These are phyloP conservation scores for Coemansia javaensis DNA, from an alignment of 192 early-diverging fungal genomes.

Conservation along the genomic window DNA sequence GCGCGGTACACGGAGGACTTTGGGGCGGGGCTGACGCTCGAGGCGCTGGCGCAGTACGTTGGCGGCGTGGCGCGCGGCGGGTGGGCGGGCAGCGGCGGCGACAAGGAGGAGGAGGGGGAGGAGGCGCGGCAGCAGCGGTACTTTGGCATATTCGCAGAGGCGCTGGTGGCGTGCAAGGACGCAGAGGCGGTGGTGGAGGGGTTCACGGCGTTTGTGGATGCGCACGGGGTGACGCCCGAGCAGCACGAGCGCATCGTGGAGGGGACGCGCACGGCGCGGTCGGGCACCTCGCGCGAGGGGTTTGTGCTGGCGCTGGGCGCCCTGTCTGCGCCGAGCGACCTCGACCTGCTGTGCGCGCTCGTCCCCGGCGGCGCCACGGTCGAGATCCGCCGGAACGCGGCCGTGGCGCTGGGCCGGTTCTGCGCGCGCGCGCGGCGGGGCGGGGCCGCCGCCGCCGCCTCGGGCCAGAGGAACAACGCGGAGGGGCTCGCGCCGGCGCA, in stretches of 20 bases:
- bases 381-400: constrained; percentile 39
- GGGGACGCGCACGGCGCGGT: constrained; percentile 16
- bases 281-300: constrained; percentile 29
- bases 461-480: not conserved
- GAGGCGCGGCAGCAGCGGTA: constrained; percentile 3
- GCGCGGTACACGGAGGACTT: constrained; percentile 52
- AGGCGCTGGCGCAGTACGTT: constrained; percentile 48
- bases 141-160: constrained; percentile 28
- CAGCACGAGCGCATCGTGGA: constrained; percentile 29
- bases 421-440: constrained; percentile 14
- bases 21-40: constrained; percentile 53
- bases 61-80: constrained; percentile 47
- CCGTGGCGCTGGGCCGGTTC: constrained; percentile 25
- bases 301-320: constrained; percentile 43
- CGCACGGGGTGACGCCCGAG: constrained; percentile 18
- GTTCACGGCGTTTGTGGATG: constrained; percentile 36
- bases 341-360: constrained; percentile 17
- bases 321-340: constrained; percentile 6
- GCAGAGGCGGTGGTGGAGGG: constrained; percentile 13
- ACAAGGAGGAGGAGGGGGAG: constrained; percentile 19
- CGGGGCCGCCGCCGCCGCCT: constrained; percentile 1
- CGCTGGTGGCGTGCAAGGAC: constrained; percentile 19
- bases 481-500: not conserved
- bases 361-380: constrained; percentile 16
- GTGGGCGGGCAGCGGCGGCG: no score